phyloP scores from a whole-genome alignment of 1,139 yeast genomes.

The Pichia terricola region DNA sequence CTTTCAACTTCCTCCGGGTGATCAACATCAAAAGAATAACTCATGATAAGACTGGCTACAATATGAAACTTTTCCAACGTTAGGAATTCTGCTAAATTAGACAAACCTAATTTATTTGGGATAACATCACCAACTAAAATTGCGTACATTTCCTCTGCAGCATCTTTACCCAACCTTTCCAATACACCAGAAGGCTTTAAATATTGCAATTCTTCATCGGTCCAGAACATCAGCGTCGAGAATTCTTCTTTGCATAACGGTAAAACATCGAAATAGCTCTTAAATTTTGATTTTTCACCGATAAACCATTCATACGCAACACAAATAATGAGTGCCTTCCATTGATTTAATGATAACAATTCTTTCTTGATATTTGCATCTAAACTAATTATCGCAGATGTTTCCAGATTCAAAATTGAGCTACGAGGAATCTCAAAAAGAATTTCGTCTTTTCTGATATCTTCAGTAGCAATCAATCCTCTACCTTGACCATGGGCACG shows the following conservation, averaged over 20 bases:
- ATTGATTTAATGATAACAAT: conserved; percentile 41
- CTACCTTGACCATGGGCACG: conserved; percentile 60
- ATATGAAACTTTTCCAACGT: conserved; percentile 53
- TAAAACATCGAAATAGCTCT: conserved; percentile 57
- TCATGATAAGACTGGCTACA: conserved; percentile 62
- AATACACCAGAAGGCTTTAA: conserved; percentile 65
- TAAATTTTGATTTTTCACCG: conserved; percentile 48
- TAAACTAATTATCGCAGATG: conserved; percentile 37
- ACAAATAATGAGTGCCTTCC: conserved; percentile 70
- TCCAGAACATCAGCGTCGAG: conserved; percentile 78
- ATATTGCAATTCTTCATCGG: conserved; percentile 35
- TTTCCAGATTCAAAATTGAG: conserved; percentile 47
- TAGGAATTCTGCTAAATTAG: conserved; percentile 21
- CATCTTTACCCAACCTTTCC: conserved; percentile 59
- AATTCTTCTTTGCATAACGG: conserved; percentile 40
- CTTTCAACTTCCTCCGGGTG: conserved; percentile 27
- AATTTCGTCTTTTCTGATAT: conserved; percentile 48
- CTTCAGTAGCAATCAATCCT: conserved; percentile 58
- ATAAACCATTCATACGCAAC: conserved; percentile 49
- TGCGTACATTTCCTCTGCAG: conserved; percentile 53
- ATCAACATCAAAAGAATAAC: conserved; percentile 61
- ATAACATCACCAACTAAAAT: conserved; percentile 27
- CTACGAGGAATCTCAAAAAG: conserved; percentile 63
- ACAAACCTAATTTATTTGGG: conserved; percentile 19
- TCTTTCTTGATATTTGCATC: conserved; percentile 31